Conservation (phyloP, 495 filamentous ascomycete species). For the Filosporella fistucella region DNA sequence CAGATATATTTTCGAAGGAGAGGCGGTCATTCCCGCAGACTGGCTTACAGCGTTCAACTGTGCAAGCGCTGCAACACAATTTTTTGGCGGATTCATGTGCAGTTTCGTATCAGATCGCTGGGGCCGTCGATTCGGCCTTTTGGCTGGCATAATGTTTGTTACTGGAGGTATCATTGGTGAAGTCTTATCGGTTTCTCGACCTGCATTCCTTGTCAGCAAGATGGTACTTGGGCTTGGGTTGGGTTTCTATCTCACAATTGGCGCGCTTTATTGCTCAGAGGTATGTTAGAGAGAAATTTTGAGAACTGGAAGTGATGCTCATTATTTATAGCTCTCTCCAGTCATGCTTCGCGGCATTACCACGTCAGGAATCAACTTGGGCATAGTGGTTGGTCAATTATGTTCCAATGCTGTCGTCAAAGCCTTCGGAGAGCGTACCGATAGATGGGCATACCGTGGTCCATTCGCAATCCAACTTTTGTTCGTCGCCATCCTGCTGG, state of each 20-base stretch:
- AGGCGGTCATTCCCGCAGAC: constrained; percentile 27
- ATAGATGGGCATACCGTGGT: constrained; percentile 30
- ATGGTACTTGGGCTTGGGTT: constrained; percentile 29
- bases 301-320: too few species aligned
- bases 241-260: constrained; percentile 32
- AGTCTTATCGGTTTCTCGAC: constrained; percentile 22
- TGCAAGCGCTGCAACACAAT: constrained; percentile 26
- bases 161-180: constrained; percentile 30
- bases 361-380: constrained; percentile 35
- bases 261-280: constrained; percentile 31
- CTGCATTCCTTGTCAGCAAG: constrained; percentile 30
- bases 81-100: constrained; percentile 31
- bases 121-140: constrained; percentile 22
- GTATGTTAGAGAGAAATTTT: too few species aligned
- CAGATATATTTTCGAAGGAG: constrained; percentile 26
- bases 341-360: constrained; percentile 36
- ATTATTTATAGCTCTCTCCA: constrained; percentile 29
- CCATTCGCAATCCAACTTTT: constrained; percentile 31
- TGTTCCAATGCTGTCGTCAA: constrained; percentile 36
- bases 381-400: constrained; percentile 34
- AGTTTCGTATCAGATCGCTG: constrained; percentile 26
- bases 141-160: constrained; percentile 8
- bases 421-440: constrained; percentile 28
- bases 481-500: constrained; percentile 28
- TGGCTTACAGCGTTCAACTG: constrained; percentile 35